phyloP scores from a whole-genome alignment of 2,329 filamentous ascomycete genomes.

The Orbilia javanica region DNA sequence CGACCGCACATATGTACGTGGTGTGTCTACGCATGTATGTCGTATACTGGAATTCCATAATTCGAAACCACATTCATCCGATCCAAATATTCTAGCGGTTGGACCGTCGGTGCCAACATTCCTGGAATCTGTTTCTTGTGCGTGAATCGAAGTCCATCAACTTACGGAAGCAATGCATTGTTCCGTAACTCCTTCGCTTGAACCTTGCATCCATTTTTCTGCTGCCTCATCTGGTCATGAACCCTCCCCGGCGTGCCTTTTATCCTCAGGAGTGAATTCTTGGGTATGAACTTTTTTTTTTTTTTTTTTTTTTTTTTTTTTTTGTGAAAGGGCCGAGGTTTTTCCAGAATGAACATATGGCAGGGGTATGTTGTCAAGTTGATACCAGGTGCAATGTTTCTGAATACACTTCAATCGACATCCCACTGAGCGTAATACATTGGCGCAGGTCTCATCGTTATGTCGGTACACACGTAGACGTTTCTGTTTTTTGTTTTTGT shows the following conservation, averaged over 20 bases:
- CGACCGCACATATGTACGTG: neutral
- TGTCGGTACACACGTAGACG: neutral
- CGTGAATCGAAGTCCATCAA: conserved; percentile 34
- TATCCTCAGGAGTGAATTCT: conserved; percentile 24
- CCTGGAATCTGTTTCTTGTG: conserved; percentile 31
- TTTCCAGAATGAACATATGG: conserved; percentile 43
- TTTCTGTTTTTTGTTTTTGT: conserved; percentile 1
- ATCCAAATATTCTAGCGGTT: conserved; percentile 14
- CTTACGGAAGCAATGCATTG: conserved; percentile 51
- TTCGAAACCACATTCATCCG: conserved; percentile 41
- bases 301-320: no score
- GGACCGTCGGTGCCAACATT: conserved; percentile 41
- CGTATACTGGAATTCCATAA: conserved; percentile 29
- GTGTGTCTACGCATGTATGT: neutral
- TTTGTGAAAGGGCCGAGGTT: conserved; percentile 35
- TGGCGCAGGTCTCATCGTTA: conserved; percentile 9
- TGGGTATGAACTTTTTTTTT: neutral
- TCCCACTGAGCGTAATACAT: conserved; percentile 39
- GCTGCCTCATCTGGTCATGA: conserved; percentile 33
- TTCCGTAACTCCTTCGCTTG: conserved; percentile 49
- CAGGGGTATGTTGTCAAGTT: conserved; percentile 11
- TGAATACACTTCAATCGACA: conserved; percentile 38
- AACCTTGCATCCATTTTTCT: conserved; percentile 43
- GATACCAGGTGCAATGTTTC: conserved; percentile 47
- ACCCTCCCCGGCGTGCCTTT: conserved; percentile 21